Evolutionary conservation across 148 eudicot species (phyloP).

Genomic region (Nepenthes gracilis): DNA sequence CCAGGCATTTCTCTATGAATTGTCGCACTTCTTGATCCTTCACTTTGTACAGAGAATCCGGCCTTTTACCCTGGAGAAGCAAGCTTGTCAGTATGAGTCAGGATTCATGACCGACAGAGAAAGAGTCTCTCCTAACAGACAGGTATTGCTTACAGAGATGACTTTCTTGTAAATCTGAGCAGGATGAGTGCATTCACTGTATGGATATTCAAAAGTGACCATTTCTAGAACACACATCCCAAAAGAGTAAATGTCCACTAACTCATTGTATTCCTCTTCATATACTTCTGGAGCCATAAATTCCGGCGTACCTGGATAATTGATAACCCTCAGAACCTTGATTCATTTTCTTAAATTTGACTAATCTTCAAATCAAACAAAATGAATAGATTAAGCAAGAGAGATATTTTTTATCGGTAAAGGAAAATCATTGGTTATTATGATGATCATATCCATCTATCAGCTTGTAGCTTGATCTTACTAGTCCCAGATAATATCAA

Average conservation of each 20-base stretch:
- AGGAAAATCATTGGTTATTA: not conserved
- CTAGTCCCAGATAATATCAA: no score
- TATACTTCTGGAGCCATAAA: conserved; percentile 93
- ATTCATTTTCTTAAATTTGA: not conserved
- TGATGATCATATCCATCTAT: not conserved
- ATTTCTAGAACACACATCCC: conserved; percentile 86
- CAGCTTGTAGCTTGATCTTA: not conserved
- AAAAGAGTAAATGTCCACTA: conserved; percentile 78
- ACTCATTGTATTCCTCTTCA: conserved; percentile 74
- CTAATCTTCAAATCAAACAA: not conserved
- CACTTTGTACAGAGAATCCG: conserved; percentile 68
- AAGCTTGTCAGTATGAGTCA: conserved; percentile 9
- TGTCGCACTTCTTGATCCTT: conserved; percentile 65
- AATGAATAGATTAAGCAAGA: not conserved
- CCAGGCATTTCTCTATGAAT: conserved; percentile 79
- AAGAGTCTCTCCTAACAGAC: not conserved
- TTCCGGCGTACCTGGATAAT: conserved; percentile 62
- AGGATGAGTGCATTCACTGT: conserved; percentile 75
- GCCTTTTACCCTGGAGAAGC: conserved; percentile 57
- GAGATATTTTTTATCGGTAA: no score
- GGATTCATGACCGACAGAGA: not conserved
- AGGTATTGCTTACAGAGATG: conserved; percentile 44
- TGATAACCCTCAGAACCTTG: conserved; percentile 4
- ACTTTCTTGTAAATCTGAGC: conserved; percentile 89
- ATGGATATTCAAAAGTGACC: conserved; percentile 76